These are phyloP conservation scores for Euryodendron excelsum DNA, from an alignment of 148 eudicot species.

Conservation along the genomic window DNA sequence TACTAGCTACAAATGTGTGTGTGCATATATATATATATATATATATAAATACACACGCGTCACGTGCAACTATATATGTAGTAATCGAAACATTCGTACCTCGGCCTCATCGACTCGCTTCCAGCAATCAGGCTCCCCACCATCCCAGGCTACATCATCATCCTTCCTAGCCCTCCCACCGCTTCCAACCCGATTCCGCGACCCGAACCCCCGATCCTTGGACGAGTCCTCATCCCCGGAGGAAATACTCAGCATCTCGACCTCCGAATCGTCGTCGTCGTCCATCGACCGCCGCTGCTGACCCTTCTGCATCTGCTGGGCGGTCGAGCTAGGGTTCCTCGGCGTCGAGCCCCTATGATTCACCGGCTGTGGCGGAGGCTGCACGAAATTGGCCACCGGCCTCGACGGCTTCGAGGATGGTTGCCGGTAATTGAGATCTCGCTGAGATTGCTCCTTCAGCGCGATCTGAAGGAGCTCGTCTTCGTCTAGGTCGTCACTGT, in stretches of 20 bases:
- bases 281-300: conserved; percentile 43
- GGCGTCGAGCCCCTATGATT: conserved; percentile 18
- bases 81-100: too few relatives aligned
- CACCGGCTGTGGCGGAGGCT: conserved; percentile 42
- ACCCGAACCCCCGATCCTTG: conserved; percentile 28
- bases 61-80: too few relatives aligned
- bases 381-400: conserved; percentile 73
- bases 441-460: conserved; percentile 70
- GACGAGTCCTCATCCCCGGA: conserved; percentile 87
- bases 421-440: conserved; percentile 55
- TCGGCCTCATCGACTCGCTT: conserved; percentile 88
- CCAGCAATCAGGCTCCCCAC: conserved; percentile 88
- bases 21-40: background rate
- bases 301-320: conserved; percentile 11
- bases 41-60: too few relatives aligned
- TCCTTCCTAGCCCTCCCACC: conserved; percentile 34
- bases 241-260: conserved; percentile 87
- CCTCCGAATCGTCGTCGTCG: conserved; percentile 89
- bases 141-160: conserved; percentile 70
- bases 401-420: conserved; percentile 27
- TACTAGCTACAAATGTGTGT: too few relatives aligned
- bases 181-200: conserved; percentile 30
- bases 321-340: conserved; percentile 21
- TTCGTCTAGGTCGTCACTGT: conserved; percentile 67
- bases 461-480: conserved; percentile 98